A percentile compares a stretch with the other conserved stretches of the same genome.
Evolutionary conservation across 2,329 filamentous ascomycete species (phyloP).

Genomic region (Cercospora sesami): DNA sequence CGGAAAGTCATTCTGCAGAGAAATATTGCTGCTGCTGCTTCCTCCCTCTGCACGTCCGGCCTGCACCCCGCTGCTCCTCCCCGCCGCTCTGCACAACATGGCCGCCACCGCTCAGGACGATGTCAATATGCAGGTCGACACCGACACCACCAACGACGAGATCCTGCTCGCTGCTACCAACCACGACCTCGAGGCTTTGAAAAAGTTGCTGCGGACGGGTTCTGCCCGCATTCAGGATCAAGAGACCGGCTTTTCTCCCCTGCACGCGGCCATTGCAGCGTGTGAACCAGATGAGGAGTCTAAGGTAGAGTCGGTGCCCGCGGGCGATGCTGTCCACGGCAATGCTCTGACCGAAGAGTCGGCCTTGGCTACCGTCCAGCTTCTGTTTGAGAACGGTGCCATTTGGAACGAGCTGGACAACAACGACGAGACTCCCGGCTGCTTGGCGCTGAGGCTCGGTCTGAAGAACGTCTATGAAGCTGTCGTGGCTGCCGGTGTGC

Average conservation of each 20-base stretch:
- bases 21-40: background rate
- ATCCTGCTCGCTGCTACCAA: slow-evolving; percentile 66
- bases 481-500: slow-evolving; percentile 84
- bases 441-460: slow-evolving; percentile 71
- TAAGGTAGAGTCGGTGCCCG: slow-evolving; percentile 34
- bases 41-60: background rate
- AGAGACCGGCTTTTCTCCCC: slow-evolving; percentile 79
- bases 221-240: slow-evolving; percentile 75
- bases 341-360: slow-evolving; percentile 52
- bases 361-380: slow-evolving; percentile 66
- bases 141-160: slow-evolving; percentile 54
- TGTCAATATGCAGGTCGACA: slow-evolving; percentile 38
- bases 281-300: slow-evolving; percentile 49
- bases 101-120: slow-evolving; percentile 15
- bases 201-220: slow-evolving; percentile 65
- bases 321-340: slow-evolving; percentile 38
- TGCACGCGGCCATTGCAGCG: slow-evolving; percentile 83
- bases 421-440: slow-evolving; percentile 87
- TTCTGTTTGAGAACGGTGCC: slow-evolving; percentile 81
- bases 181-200: slow-evolving; percentile 67
- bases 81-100: background rate
- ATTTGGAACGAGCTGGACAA: slow-evolving; percentile 96
- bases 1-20: background rate
- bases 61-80: slow-evolving; percentile 5
- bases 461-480: slow-evolving; percentile 72